Evolutionary conservation across 2,329 filamentous ascomycete species (phyloP), one percentile per base, ranked within the genome.

Genomic region (Rutstroemia sydowiana): DNA sequence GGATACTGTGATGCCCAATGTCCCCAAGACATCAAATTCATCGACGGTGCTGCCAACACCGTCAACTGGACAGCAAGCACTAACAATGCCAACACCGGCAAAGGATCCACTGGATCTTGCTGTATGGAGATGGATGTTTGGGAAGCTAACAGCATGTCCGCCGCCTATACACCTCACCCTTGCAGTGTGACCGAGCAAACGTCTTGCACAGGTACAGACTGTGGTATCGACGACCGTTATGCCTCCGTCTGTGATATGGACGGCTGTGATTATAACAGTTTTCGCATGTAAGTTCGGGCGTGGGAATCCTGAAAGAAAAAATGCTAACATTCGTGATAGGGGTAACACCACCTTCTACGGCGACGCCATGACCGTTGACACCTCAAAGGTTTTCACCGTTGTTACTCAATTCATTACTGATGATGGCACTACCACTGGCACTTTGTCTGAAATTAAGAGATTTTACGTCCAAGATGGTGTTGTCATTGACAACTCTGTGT

Each of bases 41-140:
- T 78, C 58, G 76, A 77, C 54, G 76, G 76, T 48, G 65, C 70
- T 55, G 78, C 71, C 45, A 84, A 83, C 62, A 70, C 73, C n/a
- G 73, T 76, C 3, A 72, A 72, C 54, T 79, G 77, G 77, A 60
- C 51, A 14, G 63, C 74, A 14, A 73, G 74, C 1, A 49, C 57
- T n/a, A 76, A 69, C 53, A 75, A 79, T 63, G 59, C 63, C 49
- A 81, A 80, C 63, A 71, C 76, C 28, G 79, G 79, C 51, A 61
- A 65, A 28, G 78, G 77, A 42, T 66, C 69, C 42, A 71, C 75
- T 49, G 82, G 83, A 58, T 72, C 81, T 39, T 85, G 82, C 75
- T 86, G 82, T 67, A 70, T 75, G 40, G 83, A 86, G 69, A 82
- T 87, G 76, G 82, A 86, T 62, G 75, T 82, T 64, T 83, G 79